Conservation (phyloP, 352 stramenopile species). For the Hyaloperonospora arabidopsidis region DNA sequence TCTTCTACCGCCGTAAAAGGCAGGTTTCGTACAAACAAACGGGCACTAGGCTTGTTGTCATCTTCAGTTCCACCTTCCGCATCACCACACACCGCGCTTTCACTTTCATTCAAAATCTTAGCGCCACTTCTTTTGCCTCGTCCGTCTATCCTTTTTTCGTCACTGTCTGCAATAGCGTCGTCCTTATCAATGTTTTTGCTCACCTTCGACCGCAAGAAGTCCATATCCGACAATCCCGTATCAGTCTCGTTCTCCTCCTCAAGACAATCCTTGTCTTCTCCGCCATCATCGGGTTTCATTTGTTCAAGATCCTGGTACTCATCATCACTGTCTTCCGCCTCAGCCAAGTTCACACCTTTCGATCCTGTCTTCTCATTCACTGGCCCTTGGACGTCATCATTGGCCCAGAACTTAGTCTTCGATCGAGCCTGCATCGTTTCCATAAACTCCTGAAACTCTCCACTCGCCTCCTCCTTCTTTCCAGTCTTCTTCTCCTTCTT, state of each 20-base stretch:
- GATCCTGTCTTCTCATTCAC: constrained; percentile 18
- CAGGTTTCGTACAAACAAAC: constrained; percentile 97
- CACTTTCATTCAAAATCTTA: constrained; percentile 5
- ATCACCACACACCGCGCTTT: constrained; percentile 4
- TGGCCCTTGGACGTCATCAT: constrained; percentile 73
- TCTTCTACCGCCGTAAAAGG: constrained; percentile 95
- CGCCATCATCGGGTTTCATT: constrained; percentile 29
- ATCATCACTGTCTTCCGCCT: constrained; percentile 30
- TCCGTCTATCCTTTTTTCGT: constrained; percentile 34
- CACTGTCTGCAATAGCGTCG: constrained; percentile 17
- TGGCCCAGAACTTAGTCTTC: constrained; percentile 88
- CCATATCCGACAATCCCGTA: constrained; percentile 80
- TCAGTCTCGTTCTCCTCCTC: constrained; percentile 16
- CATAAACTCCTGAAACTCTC: constrained; percentile 84
- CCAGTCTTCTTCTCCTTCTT: constrained; percentile 18
- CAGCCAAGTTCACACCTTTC: constrained; percentile 24
- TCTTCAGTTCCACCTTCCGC: constrained; percentile 8
- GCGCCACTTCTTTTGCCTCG: constrained; percentile 20
- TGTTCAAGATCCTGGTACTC: constrained; percentile 32
- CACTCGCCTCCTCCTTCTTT: constrained; percentile 26
- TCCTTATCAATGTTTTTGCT: constrained; percentile 85
- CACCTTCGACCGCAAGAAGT: constrained; percentile 91
- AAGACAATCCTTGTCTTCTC: constrained; percentile 22
- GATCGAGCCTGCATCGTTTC: constrained; percentile 86
- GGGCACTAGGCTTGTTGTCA: constrained; percentile 47